Evolutionary conservation across 106 monocot species (phyloP).

Genomic region (Hemerocallis citrina): DNA sequence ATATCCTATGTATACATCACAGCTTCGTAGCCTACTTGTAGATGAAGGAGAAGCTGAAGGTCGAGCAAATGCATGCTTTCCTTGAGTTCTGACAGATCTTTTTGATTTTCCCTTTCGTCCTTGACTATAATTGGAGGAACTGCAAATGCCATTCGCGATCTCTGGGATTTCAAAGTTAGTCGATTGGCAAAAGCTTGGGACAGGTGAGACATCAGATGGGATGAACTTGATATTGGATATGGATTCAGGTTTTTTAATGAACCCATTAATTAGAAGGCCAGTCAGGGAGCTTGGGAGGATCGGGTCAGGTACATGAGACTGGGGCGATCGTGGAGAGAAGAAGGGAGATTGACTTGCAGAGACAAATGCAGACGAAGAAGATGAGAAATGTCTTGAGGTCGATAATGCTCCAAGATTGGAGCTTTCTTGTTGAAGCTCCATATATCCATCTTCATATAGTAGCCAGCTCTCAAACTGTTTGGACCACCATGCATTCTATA

Average conservation of each 20-base stretch:
- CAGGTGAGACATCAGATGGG: constrained; percentile 30
- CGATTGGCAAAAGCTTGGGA: constrained; percentile 27
- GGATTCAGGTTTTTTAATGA: constrained; percentile 13
- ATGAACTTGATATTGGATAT: constrained; percentile 14
- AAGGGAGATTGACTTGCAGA: constrained; percentile 93
- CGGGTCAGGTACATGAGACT: constrained; percentile 15
- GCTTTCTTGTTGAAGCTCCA: constrained; percentile 96
- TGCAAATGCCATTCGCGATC: constrained; percentile 18
- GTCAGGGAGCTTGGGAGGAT: constrained; percentile 3
- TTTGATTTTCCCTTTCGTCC: constrained; percentile 42
- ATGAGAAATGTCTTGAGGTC: constrained; percentile 62
- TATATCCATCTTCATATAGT: constrained; percentile 73
- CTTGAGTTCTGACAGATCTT: constrained; percentile 24
- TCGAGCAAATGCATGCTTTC: constrained; percentile 22
- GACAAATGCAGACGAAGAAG: constrained; percentile 91
- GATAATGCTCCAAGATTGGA: constrained; percentile 54
- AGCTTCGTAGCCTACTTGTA: constrained; percentile 34
- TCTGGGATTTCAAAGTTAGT: constrained; percentile 37
- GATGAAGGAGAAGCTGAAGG: constrained; percentile 37
- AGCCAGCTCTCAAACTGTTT: constrained; percentile 24
- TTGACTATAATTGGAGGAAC: constrained; percentile 42
- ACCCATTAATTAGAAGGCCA: constrained; percentile 6
- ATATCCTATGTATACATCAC: constrained; percentile 83
- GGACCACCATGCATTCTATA: constrained; percentile 25
- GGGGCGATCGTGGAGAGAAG: constrained; percentile 77